Evolutionary conservation across 768 basidiomycete species (phyloP).

Genomic region (Nidularia pulvinata): DNA sequence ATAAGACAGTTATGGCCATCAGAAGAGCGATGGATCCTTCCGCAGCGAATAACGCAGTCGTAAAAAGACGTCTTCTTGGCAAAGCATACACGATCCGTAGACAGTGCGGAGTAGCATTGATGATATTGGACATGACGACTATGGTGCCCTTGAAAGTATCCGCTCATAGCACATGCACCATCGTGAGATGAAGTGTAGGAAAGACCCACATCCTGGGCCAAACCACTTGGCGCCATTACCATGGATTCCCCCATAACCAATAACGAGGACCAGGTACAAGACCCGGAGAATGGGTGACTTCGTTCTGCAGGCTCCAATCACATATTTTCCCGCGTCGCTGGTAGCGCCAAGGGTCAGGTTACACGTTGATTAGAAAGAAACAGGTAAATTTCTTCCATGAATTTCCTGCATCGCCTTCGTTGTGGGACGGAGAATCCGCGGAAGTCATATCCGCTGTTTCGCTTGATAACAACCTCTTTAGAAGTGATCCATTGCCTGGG

Average conservation of each 20-base stretch:
- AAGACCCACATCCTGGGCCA: neutral
- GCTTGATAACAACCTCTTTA: too few relatives aligned
- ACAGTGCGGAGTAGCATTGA: neutral
- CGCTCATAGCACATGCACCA: neutral
- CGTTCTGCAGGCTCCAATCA: too few relatives aligned
- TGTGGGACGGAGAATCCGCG: neutral
- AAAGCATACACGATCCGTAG: neutral
- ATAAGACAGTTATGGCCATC: neutral
- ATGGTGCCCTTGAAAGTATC: neutral
- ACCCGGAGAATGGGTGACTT: neutral
- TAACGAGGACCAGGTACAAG: neutral
- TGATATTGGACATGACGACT: neutral
- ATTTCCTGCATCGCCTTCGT: constrained; percentile 15
- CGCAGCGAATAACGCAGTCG: too few relatives aligned
- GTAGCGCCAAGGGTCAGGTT: neutral
- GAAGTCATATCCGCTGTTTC: too few relatives aligned
- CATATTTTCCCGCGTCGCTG: too few relatives aligned
- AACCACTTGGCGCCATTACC: neutral
- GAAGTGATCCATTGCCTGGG: constrained; percentile 2
- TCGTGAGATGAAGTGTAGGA: neutral
- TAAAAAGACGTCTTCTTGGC: too few relatives aligned
- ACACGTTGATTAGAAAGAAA: neutral
- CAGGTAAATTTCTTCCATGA: constrained; percentile 80
- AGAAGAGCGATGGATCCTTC: too few relatives aligned
- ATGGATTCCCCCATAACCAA: neutral